Conservation (phyloP, 352 stramenopile species). For the Blastocystis sp. region DNA sequence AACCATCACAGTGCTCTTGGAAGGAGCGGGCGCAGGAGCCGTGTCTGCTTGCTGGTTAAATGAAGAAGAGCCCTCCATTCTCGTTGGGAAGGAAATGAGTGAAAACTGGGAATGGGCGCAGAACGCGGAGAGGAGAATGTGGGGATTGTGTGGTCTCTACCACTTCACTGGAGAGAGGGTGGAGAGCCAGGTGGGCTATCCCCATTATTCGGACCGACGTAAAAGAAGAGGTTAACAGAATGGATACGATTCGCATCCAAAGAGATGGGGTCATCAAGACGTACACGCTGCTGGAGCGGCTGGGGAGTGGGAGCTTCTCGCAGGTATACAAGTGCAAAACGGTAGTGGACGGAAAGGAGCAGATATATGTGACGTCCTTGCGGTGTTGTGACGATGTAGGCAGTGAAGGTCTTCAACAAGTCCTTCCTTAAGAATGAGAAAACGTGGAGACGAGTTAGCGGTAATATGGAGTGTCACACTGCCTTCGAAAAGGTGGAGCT, state of each 20-base stretch:
- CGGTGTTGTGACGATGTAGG: constrained; percentile 2
- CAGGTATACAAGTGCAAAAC: constrained; percentile 49
- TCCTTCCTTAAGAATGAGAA: constrained; percentile 68
- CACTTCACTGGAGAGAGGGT: background rate
- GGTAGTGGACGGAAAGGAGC: background rate
- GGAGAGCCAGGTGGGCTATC: background rate
- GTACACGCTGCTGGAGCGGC: constrained; percentile 37
- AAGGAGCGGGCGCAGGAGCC: background rate
- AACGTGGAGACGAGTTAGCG: constrained; percentile 56
- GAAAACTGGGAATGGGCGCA: too few relatives aligned
- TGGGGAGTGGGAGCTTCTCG: constrained; percentile 52
- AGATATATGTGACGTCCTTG: constrained; percentile 15
- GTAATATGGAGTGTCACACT: constrained; percentile 27
- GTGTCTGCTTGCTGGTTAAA: background rate
- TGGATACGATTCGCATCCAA: constrained; percentile 22
- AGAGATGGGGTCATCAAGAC: constrained; percentile 1
- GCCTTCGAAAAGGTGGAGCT: constrained; percentile 67
- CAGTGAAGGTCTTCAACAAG: constrained; percentile 69
- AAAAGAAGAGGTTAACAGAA: background rate
- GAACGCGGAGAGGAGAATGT: too few relatives aligned
- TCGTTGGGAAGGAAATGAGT: too few relatives aligned
- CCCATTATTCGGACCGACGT: background rate
- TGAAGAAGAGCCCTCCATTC: background rate
- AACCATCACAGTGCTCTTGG: background rate
- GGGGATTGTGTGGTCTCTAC: background rate